Conservation (phyloP, 2,329 filamentous ascomycete genomes). For the Aureobasidium sp. region DNA sequence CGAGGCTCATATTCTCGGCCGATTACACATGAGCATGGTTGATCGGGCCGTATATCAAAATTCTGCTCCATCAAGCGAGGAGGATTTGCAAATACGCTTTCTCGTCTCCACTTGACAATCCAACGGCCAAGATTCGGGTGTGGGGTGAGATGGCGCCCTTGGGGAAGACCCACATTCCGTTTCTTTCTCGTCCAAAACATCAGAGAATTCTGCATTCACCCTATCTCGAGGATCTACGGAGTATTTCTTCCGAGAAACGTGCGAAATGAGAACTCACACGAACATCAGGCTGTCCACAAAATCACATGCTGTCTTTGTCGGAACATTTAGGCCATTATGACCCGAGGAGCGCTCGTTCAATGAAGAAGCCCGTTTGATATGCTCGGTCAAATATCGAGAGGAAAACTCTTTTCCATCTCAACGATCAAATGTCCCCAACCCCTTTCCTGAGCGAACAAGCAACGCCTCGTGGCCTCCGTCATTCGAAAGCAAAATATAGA, state of each 20-base stretch:
- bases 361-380: neutral
- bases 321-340: no score
- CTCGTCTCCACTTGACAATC: neutral
- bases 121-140: neutral
- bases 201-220: neutral
- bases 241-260: neutral
- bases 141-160: neutral
- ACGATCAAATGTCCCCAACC: neutral
- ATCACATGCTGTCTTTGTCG: no score
- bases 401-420: neutral
- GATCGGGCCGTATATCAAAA: neutral
- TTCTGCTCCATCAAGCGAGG: neutral
- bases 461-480: neutral
- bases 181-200: neutral
- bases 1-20: no score
- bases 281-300: neutral
- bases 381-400: neutral
- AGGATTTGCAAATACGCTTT: neutral
- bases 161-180: neutral
- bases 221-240: no score
- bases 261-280: neutral
- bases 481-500: neutral
- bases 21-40: neutral
- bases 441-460: neutral
- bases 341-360: no score